Conservation (phyloP, 2,329 filamentous ascomycete species). For the Stachybotrys chlorohalonatus region DNA sequence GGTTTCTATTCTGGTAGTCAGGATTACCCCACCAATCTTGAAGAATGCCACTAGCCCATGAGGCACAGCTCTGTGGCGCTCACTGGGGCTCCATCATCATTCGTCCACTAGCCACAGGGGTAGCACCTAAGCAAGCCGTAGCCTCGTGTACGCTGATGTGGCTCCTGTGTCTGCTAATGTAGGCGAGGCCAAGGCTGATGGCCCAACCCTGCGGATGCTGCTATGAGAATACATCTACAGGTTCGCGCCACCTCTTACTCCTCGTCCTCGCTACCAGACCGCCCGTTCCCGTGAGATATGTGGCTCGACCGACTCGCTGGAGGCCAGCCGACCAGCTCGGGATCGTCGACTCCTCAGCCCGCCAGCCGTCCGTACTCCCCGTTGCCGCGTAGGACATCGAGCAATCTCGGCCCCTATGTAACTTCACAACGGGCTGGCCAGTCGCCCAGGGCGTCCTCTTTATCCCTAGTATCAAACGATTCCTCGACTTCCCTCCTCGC, state of each 20-base stretch:
- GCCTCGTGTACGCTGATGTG: background rate
- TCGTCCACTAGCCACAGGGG: background rate
- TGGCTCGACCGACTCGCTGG: slow-evolving; percentile 82
- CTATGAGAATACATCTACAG: background rate
- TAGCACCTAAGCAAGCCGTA: background rate
- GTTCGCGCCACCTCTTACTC: background rate
- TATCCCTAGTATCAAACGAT: slow-evolving; percentile 69
- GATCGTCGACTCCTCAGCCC: slow-evolving; percentile 50
- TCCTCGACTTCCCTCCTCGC: slow-evolving; percentile 68
- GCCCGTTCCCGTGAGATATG: slow-evolving; percentile 42
- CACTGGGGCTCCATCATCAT: too few species aligned
- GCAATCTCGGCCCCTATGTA: slow-evolving; percentile 58
- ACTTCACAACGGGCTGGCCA: slow-evolving; percentile 60
- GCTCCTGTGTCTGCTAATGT: background rate
- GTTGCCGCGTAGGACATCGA: slow-evolving; percentile 56
- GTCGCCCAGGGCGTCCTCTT: slow-evolving; percentile 64
- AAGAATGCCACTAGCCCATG: too few species aligned
- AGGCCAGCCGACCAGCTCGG: slow-evolving; percentile 50
- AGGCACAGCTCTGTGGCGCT: too few species aligned
- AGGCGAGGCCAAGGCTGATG: background rate
- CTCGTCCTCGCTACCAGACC: background rate
- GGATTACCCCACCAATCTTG: too few species aligned
- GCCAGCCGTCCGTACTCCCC: slow-evolving; percentile 65
- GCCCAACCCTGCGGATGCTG: background rate
- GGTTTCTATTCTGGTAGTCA: too few species aligned